Evolutionary conservation across 202 grass and related monocot genomes (phyloP).

Genomic region (Digitaria exilis): DNA sequence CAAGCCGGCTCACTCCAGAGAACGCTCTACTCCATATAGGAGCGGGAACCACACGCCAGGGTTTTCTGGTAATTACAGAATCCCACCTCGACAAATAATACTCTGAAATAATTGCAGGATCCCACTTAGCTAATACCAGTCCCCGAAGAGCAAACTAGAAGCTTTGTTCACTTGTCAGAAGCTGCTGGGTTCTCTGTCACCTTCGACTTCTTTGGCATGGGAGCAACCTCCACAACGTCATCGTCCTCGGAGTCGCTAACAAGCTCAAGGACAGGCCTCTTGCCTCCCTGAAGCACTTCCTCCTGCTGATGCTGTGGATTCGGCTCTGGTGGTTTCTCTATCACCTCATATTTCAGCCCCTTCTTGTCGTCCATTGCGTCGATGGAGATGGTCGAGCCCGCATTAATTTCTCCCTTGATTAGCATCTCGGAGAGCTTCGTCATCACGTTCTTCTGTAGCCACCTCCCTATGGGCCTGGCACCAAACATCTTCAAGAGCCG

Average conservation of each 20-base stretch:
- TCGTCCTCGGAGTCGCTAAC: neutral
- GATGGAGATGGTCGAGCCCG: slow-evolving; percentile 39
- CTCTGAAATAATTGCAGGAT: neutral
- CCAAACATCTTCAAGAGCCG: slow-evolving; percentile 31
- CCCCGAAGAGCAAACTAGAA: neutral
- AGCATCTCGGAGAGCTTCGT: slow-evolving; percentile 51
- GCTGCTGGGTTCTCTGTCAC: neutral
- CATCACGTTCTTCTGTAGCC: slow-evolving; percentile 54
- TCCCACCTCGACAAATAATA: neutral
- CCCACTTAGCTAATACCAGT: neutral
- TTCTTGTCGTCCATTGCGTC: slow-evolving; percentile 18
- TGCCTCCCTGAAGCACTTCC: neutral
- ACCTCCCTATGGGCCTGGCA: slow-evolving; percentile 51
- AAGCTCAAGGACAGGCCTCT: neutral
- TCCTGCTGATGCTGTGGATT: neutral
- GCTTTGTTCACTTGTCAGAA: neutral
- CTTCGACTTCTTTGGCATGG: neutral
- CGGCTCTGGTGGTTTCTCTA: neutral
- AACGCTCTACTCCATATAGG: too few relatives aligned
- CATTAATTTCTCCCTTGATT: slow-evolving; percentile 32
- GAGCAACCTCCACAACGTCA: neutral
- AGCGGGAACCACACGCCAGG: too few relatives aligned
- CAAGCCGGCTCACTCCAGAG: too few relatives aligned
- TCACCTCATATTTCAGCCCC: slow-evolving; percentile 36
- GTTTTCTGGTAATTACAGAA: neutral